Percentiles rank a stretch among this genome's conserved stretches.
These are phyloP conservation scores for Tillandsia fasciculata DNA, from an alignment of 176 grass and related monocot species.

Conservation along the genomic window DNA sequence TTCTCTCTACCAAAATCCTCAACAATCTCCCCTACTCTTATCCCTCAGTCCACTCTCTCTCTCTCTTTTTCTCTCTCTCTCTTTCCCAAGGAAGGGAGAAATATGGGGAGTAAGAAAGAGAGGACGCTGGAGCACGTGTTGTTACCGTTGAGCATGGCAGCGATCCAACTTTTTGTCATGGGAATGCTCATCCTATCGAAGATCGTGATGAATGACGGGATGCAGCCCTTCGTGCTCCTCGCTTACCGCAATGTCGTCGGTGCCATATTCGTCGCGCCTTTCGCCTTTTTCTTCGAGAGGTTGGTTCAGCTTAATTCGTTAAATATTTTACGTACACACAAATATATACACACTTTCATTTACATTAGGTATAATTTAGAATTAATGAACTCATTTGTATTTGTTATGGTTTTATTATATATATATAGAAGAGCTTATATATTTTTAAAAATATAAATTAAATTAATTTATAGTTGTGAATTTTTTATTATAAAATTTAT, in stretches of 20 bases:
- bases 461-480: too few species aligned
- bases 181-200: constrained; percentile 34
- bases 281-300: constrained; percentile 38
- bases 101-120: neutral
- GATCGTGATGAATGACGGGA: constrained; percentile 33
- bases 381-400: too few species aligned
- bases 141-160: constrained; percentile 38
- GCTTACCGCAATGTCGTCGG: constrained; percentile 39
- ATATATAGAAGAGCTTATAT: too few species aligned
- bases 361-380: too few species aligned
- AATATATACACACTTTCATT: too few species aligned
- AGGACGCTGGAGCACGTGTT: constrained; percentile 8
- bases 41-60: neutral
- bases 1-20: too few species aligned
- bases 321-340: too few species aligned
- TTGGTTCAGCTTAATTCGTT: neutral
- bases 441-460: too few species aligned
- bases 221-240: constrained; percentile 37
- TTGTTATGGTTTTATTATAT: too few species aligned
- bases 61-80: neutral
- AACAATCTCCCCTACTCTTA: too few species aligned
- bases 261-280: constrained; percentile 14
- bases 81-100: neutral
- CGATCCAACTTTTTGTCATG: constrained; percentile 29
- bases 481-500: too few species aligned